Percentiles rank a stretch among this genome's conserved stretches.
phyloP scores from a whole-genome alignment of 768 basidiomycete species.

The Naganishia vishniacii region DNA sequence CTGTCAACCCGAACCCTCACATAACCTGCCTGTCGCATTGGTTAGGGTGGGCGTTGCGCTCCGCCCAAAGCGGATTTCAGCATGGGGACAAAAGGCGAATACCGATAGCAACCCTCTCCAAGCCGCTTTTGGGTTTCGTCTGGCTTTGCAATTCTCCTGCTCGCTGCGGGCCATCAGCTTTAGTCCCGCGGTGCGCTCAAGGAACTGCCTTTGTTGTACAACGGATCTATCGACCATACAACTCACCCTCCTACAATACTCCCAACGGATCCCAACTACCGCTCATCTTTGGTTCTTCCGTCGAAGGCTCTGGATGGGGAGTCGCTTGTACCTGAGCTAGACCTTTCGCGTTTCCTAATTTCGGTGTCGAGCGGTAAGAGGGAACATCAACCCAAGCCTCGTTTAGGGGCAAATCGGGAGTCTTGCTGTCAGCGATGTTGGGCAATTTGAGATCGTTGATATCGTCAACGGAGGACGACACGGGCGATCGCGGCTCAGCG shows the following conservation, averaged over 20 bases:
- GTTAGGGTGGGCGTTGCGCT: too few species aligned
- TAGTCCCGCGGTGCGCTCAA: too few species aligned
- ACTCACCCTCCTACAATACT: slow-evolving; percentile 9
- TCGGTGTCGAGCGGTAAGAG: neutral
- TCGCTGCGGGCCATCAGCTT: too few species aligned
- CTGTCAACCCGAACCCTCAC: too few species aligned
- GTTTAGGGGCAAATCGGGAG: neutral
- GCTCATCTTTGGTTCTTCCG: neutral
- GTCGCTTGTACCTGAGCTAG: neutral
- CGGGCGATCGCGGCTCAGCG: neutral
- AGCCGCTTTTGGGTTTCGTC: too few species aligned
- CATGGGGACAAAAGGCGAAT: too few species aligned
- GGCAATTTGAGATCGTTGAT: slow-evolving; percentile 14
- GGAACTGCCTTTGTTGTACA: too few species aligned
- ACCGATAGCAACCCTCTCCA: too few species aligned
- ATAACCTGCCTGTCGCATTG: too few species aligned
- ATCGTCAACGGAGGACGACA: neutral
- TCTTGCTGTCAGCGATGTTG: neutral
- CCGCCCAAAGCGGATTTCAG: too few species aligned
- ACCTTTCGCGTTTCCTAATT: neutral
- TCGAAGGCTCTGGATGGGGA: neutral
- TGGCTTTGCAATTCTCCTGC: too few species aligned
- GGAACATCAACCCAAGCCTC: slow-evolving; percentile 1
- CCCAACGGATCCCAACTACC: slow-evolving; percentile 23
- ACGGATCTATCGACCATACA: slow-evolving; percentile 1